Evolutionary conservation across 2,329 filamentous ascomycete species (phyloP).

Genomic region (Neonectria ditissima): DNA sequence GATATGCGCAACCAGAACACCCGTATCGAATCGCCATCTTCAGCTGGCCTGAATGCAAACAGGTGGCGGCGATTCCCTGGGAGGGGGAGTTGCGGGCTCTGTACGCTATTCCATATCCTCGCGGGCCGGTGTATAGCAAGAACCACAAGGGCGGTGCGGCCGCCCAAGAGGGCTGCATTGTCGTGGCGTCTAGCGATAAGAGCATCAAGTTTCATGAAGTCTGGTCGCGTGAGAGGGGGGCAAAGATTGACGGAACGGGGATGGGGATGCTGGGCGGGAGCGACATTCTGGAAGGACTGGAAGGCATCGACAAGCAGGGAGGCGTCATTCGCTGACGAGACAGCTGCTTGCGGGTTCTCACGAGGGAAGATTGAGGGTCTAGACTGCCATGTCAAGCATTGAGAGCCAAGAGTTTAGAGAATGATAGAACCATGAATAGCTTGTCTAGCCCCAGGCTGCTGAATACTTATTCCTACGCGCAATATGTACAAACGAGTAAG

Average conservation of each 20-base stretch:
- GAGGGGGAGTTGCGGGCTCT: conserved; percentile 82
- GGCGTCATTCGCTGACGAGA: conserved; percentile 74
- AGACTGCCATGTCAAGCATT: conserved; percentile 25
- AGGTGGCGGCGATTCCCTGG: conserved; percentile 89
- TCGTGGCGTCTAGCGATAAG: conserved; percentile 91
- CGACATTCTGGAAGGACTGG: conserved; percentile 83
- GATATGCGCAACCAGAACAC: conserved; percentile 92
- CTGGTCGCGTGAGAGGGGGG: conserved; percentile 76
- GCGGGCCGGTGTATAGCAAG: conserved; percentile 50
- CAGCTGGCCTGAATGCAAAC: conserved; percentile 90
- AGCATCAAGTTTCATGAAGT: conserved; percentile 97
- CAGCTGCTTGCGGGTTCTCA: conserved; percentile 11
- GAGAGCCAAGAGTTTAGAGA: conserved; percentile 4
- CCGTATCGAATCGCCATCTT: conserved; percentile 91
- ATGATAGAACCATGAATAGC: conserved; percentile 7
- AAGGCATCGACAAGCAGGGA: conserved; percentile 81
- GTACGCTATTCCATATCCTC: conserved; percentile 88
- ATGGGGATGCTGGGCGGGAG: conserved; percentile 81
- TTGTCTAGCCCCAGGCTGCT: not conserved
- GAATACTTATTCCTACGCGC: not conserved
- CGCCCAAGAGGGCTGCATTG: conserved; percentile 71
- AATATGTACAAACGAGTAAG: conserved; percentile 19
- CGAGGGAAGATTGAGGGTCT: conserved; percentile 13
- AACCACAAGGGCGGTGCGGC: conserved; percentile 38
- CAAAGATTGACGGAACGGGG: conserved; percentile 64